Conservation (phyloP, 805 yeast genomes). For the Teunomyces aglyptinius region DNA sequence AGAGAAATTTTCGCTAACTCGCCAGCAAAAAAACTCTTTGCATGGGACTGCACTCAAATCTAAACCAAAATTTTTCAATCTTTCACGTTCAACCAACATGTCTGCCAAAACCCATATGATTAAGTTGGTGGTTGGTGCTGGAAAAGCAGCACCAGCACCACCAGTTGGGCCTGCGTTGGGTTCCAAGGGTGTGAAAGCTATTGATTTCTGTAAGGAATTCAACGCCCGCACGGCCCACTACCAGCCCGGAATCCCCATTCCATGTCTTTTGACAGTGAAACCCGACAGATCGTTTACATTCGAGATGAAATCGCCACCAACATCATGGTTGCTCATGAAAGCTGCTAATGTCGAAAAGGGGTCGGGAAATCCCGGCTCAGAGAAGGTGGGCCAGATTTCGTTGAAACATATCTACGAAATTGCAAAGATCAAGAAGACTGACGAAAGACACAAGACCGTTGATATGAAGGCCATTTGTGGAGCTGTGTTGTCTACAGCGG, state of each 20-base stretch:
- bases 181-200: constrained; percentile 97
- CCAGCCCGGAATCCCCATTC: constrained; percentile 85
- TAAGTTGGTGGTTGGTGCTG: constrained; percentile 92
- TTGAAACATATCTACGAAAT: constrained; percentile 92
- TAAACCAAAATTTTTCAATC: constrained; percentile 3
- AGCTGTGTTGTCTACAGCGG: constrained; percentile 84
- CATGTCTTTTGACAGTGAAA: constrained; percentile 76
- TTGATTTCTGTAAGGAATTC: constrained; percentile 97
- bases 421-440: constrained; percentile 89
- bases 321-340: constrained; percentile 78
- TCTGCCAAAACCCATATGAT: constrained; percentile 64
- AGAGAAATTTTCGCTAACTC: background rate
- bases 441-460: constrained; percentile 68
- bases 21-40: background rate
- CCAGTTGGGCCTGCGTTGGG: constrained; percentile 99
- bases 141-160: constrained; percentile 97
- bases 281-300: constrained; percentile 92
- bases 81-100: constrained; percentile 13
- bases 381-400: constrained; percentile 61
- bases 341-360: constrained; percentile 85
- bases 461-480: constrained; percentile 77
- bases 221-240: constrained; percentile 93
- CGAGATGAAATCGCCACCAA: constrained; percentile 87
- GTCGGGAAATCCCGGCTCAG: constrained; percentile 61
- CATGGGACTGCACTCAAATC: background rate